Percentiles rank a stretch among this genome's conserved stretches.
Conservation (phyloP, 169 alveolate genomes). For the Eimeria sp. region DNA sequence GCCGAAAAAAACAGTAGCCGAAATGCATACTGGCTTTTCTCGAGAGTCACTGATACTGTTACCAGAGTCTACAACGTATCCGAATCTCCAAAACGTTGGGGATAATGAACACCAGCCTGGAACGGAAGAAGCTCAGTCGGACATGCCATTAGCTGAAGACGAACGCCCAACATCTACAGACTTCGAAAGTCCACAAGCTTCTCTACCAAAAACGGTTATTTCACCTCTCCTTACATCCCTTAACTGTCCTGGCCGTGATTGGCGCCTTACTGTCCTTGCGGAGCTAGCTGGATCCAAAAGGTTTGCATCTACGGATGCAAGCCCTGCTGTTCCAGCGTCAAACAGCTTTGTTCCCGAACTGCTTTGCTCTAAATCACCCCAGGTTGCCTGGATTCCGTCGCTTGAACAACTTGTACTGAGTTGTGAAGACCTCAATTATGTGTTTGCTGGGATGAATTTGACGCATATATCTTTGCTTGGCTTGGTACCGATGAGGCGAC, state of each 20-base stretch:
- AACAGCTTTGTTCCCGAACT: constrained; percentile 47
- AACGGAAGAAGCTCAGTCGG: neutral
- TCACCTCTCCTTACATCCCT: constrained; percentile 18
- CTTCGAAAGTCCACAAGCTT: neutral
- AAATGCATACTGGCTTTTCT: constrained; percentile 58
- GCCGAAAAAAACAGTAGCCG: constrained; percentile 24
- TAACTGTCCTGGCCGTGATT: neutral
- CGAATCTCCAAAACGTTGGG: neutral
- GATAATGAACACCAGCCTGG: neutral
- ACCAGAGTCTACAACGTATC: constrained; percentile 28
- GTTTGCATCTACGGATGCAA: constrained; percentile 29
- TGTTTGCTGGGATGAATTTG: constrained; percentile 49
- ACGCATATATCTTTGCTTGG: constrained; percentile 62
- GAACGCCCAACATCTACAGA: constrained; percentile 8
- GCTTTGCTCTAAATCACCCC: constrained; percentile 60
- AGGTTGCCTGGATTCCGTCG: constrained; percentile 55
- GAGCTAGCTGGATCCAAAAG: constrained; percentile 3
- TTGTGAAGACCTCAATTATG: constrained; percentile 24
- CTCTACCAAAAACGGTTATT: neutral
- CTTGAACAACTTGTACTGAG: neutral
- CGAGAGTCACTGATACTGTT: constrained; percentile 29
- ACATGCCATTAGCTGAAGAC: neutral
- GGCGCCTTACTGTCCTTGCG: constrained; percentile 58
- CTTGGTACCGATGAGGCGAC: constrained; percentile 27
- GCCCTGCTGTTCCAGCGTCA: constrained; percentile 20